Evolutionary conservation across 306 rosid species (phyloP).

Genomic region (Comarum palustre): DNA sequence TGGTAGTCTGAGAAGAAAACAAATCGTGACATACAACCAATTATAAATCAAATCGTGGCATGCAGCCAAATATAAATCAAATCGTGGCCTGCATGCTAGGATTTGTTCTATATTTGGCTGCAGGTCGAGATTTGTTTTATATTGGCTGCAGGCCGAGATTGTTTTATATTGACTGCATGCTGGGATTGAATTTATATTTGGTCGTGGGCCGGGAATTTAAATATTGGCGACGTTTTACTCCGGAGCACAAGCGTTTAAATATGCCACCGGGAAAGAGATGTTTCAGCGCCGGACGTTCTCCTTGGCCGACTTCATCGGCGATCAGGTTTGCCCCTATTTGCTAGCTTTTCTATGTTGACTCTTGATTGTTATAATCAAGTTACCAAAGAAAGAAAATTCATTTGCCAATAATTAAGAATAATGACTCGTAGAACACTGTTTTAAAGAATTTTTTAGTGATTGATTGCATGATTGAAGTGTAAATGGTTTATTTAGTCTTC

Average conservation of each 20-base stretch:
- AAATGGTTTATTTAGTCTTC: background rate
- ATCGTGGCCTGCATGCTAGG: too few relatives aligned
- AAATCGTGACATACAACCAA: too few relatives aligned
- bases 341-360: background rate
- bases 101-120: too few relatives aligned
- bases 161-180: too few relatives aligned
- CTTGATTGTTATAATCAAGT: background rate
- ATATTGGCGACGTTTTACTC: conserved; percentile 49
- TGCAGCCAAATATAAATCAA: too few relatives aligned
- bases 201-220: too few relatives aligned
- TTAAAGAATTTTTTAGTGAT: background rate
- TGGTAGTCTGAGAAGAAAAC: too few relatives aligned
- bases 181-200: too few relatives aligned
- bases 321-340: conserved; percentile 51
- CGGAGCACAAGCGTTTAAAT: conserved; percentile 42
- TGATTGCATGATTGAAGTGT: background rate
- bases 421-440: background rate
- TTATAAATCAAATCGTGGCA: too few relatives aligned
- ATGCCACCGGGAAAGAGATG: conserved; percentile 30
- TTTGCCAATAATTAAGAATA: background rate
- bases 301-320: conserved; percentile 57
- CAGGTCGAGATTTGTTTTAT: too few relatives aligned
- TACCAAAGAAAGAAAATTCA: too few relatives aligned
- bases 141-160: too few relatives aligned
- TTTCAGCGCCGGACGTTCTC: conserved; percentile 30